Conservation (phyloP, 2,329 filamentous ascomycete genomes). For the Fusarium chaquense region DNA sequence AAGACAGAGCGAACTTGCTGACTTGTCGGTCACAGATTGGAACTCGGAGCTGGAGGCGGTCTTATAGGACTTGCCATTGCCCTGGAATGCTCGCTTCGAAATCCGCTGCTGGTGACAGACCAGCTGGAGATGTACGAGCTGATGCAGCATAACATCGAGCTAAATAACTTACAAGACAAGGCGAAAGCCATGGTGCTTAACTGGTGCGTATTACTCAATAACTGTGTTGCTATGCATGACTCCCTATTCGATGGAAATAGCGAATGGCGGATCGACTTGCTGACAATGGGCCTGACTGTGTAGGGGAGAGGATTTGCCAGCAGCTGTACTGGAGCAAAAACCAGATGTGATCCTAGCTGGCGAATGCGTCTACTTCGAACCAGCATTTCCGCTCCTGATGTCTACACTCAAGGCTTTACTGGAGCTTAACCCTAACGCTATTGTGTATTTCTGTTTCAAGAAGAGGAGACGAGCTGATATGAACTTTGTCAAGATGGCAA, state of each 20-base stretch:
- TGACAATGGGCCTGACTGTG: conserved; percentile 32
- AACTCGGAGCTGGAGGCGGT: conserved; percentile 92
- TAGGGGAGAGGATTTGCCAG: conserved; percentile 72
- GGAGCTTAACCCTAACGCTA: conserved; percentile 73
- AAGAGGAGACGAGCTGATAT: conserved; percentile 85
- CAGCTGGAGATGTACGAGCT: conserved; percentile 85
- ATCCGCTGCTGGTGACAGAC: conserved; percentile 83
- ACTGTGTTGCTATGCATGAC: conserved; percentile 32
- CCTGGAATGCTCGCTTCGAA: conserved; percentile 64
- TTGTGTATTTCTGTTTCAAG: conserved; percentile 91
- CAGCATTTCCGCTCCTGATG: conserved; percentile 89
- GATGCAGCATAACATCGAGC: conserved; percentile 86
- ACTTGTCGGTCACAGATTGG: conserved; percentile 70
- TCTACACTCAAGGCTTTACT: conserved; percentile 81
- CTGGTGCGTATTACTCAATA: conserved; percentile 68
- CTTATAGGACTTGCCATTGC: conserved; percentile 79
- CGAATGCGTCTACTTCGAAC: conserved; percentile 97
- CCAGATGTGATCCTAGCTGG: conserved; percentile 91
- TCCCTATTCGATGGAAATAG: conserved; percentile 29
- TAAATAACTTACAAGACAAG: conserved; percentile 76
- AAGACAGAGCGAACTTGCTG: conserved; percentile 33
- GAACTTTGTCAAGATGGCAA: conserved; percentile 78
- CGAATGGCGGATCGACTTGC: conserved; percentile 23
- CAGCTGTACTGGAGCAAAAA: conserved; percentile 64
- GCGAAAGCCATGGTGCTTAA: conserved; percentile 80